Base-by-base conservation (phyloP, 768 basidiomycete genomes). In the Auricularia heimuer region DNA sequence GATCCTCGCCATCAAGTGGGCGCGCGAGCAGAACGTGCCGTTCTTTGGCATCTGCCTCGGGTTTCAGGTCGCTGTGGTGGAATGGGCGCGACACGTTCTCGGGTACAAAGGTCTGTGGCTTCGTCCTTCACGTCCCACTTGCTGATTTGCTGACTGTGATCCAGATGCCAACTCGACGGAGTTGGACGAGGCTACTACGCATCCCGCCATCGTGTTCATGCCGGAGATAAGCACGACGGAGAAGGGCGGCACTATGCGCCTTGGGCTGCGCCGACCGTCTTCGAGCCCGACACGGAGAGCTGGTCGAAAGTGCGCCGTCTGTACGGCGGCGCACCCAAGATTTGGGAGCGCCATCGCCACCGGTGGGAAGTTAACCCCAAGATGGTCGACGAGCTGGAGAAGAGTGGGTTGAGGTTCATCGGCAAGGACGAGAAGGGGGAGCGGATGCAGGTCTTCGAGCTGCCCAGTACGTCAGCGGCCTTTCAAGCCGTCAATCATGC, bases 241-340 rank as follows among this genome's bases (percentile, higher is more conserved):
- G 68, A 93, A 98, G 85, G 97, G 97, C 62, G 97, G 97, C 24
- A 99, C 96, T n/a, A 99, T 99, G 97, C 88, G 97, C 12, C 84
- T 98, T n/a, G 97, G 97, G 29, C 81, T 98, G 51, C 86, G 96
- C n/a, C 96, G 3, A 99, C 96, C 2, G 83, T 98, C 60, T 98
- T 98, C 74, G 84, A 88, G 65, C 74, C 80, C 8, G 81, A 78
- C 12, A 87, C 85, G 1, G 88, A 88, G 71, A 71, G 74, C 18
- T 92, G 88, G 88, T 88, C 87, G 60, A 85, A 84, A 67, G 77
- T 83, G 29, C 82, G 94, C 37, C 83, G 83, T 73, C 77, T 99
- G 71, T 99, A 98, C 72, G 97, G 88, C 14, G 88, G 88, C 18
- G 82, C 81, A 1, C 82, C 80, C 29, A 89, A 82, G 71, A 91